Base-by-base conservation (phyloP, 2,329 filamentous ascomycete species). In the Botrytis byssoidea region DNA sequence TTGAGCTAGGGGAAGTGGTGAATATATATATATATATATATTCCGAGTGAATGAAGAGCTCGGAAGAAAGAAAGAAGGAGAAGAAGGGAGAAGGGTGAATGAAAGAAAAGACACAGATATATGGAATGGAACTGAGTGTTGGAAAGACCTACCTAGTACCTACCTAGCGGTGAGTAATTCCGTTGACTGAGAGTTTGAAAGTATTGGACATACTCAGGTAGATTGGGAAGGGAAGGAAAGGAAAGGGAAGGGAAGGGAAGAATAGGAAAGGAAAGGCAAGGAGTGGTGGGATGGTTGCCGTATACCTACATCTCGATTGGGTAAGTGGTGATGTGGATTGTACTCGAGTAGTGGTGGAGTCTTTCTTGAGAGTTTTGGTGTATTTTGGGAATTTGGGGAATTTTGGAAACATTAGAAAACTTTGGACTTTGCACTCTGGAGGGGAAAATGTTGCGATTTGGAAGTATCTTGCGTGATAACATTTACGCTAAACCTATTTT, bases 371-470 rank as follows among this genome's bases (percentile, higher is more conserved):
- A 14, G 10, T 51, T 51, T n/a, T 5, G 10, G 35, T 42, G 25
- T 51, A 32, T 35, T 18, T 16, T 67, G n/a, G 12, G 48, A 22
- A 32, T 32, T 61, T 35, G 3, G 57, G 57, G 10, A 40, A 37
- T 4, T 48, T 48, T 37, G 44, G 32, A n/a, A 18, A 37, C 18
- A 37, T 48, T 37, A 44, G 44, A n/a, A n/a, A n/a, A 51, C 18
- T 46, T 22, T 20, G 44, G 44, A 46, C 40, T 40, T 40, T 40
- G 40, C 1, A 51, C 18, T 20, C 7, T 20, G 44, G 44, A 48
- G 64, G 32, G 29, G 63, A 55, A 68, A 55, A 68, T 68, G 65
- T 68, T 68, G 65, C 65, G 46, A 68, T 68, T 42, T 68, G 48
- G 65, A 42, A 5, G 7, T 32, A 57, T 68, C 65, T 68, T 57